A percentile compares a stretch with the other conserved stretches of the same genome.
Evolutionary conservation across 2,329 filamentous ascomycete genomes (phyloP).

Genomic region (Xylaria sp.): DNA sequence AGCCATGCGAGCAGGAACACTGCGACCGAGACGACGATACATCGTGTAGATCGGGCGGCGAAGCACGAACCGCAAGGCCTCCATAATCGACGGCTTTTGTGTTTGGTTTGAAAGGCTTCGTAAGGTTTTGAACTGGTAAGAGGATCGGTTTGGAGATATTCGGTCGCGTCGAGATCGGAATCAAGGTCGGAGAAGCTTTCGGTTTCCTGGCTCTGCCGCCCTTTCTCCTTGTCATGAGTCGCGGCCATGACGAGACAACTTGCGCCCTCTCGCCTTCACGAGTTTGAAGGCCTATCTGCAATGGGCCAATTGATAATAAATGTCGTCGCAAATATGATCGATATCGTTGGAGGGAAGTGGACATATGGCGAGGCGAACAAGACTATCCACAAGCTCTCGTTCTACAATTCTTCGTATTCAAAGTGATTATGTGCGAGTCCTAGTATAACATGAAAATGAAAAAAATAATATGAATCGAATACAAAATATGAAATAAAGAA

Average conservation of each 20-base stretch:
- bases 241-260: conserved; percentile 28
- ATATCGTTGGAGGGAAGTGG: neutral
- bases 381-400: neutral
- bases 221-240: conserved; percentile 23
- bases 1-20: conserved; percentile 52
- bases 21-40: conserved; percentile 48
- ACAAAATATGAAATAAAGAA: too few relatives aligned
- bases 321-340: neutral
- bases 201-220: conserved; percentile 36
- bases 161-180: conserved; percentile 55
- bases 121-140: conserved; percentile 45
- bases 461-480: neutral
- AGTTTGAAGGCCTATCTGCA: neutral
- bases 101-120: conserved; percentile 39
- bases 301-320: neutral
- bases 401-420: neutral
- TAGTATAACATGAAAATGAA: neutral
- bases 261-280: too few relatives aligned
- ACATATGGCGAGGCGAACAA: neutral
- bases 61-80: conserved; percentile 43
- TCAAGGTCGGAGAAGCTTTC: conserved; percentile 41
- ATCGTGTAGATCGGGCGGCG: conserved; percentile 50
- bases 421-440: neutral
- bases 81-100: conserved; percentile 44
- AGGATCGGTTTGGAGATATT: conserved; percentile 53